Evolutionary conservation across 768 basidiomycete species (phyloP).

Genomic region (Tulasnella sp.): DNA sequence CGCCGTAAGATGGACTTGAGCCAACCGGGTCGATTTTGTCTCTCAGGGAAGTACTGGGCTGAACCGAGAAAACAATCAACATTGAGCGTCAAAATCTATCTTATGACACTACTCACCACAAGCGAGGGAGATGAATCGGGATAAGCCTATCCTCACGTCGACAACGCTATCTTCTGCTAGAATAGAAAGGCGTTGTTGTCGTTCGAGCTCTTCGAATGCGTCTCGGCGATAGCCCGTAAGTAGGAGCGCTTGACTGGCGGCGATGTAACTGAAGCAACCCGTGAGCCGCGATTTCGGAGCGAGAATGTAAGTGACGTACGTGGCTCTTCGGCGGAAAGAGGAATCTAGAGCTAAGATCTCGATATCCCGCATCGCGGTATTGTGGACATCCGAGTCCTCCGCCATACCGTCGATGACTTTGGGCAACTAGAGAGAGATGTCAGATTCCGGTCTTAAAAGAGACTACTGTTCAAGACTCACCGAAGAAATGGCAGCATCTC

Average conservation of each 20-base stretch:
- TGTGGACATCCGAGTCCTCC: slow-evolving; percentile 18
- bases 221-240: slow-evolving; percentile 26
- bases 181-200: slow-evolving; percentile 30
- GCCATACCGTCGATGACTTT: slow-evolving; percentile 20
- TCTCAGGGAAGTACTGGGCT: slow-evolving; percentile 4
- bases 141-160: slow-evolving; percentile 77
- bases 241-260: slow-evolving; percentile 57
- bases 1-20: slow-evolving; percentile 6
- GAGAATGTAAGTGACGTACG: slow-evolving; percentile 34
- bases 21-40: not conserved
- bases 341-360: slow-evolving; percentile 21
- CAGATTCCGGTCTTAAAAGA: not conserved
- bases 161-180: slow-evolving; percentile 49
- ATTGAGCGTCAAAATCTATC: not conserved
- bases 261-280: slow-evolving; percentile 44
- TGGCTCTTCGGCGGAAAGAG: slow-evolving; percentile 50
- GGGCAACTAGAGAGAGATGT: slow-evolving; percentile 18
- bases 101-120: slow-evolving; percentile 36
- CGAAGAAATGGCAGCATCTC: slow-evolving; percentile 56
- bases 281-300: not conserved
- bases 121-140: slow-evolving; percentile 52
- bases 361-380: slow-evolving; percentile 35
- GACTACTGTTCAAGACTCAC: slow-evolving; percentile 35
- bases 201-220: slow-evolving; percentile 44
- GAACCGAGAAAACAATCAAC: not conserved